Base-by-base conservation (phyloP, 805 yeast species). In the Nakazawaea peltata region DNA sequence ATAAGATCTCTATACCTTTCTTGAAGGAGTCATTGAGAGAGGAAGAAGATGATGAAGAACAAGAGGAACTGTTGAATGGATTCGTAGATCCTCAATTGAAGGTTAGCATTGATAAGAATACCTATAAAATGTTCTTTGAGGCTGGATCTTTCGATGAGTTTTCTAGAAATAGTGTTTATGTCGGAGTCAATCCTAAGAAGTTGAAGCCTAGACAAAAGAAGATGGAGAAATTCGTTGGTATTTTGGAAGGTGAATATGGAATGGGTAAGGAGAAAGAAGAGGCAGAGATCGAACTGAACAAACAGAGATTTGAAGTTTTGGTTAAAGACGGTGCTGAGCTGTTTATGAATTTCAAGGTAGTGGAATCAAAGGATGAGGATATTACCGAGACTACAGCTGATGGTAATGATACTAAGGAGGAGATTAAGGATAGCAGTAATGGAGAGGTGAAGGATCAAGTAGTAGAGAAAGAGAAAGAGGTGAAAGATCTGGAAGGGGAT, bases 51-150 rank as follows among this genome's bases (percentile, higher is more conserved):
- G 81, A 73, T 13, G 68, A 58, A 23, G 61, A 61, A 14, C 54
- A 52, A 27, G 61, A 59, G 9, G 55, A 49, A 34, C 60, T 53
- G 28, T 60, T 74, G 37, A 79, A 74, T 36, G 94, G 90, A 10
- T 66, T 69, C 28, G 69, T 79, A 3, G 71, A 70, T 32, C 77
- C 94, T 23, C 80, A 76, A 18, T 62, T 90, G 56, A 77, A 77
- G 49, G 90, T 92, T 14, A 78, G 84, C 31, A 71, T 90, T 26
- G 77, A 88, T 49, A 74, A 77, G 47, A 81, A 80, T 47, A 75
- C 87, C 3, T 92, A 85, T 56, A 69, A 83, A 43, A 59, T 92
- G 49, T 77, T 82, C 51, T 87, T 90, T 52, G 94, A 85, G 51
- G 69, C 81, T 4, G 77, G 70, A 5, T 74, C 95, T 0, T 74